Percentiles rank a stretch among this genome's conserved stretches.
phyloP scores from a whole-genome alignment of 2,329 filamentous ascomycete species.

The Neonectria faginata region DNA sequence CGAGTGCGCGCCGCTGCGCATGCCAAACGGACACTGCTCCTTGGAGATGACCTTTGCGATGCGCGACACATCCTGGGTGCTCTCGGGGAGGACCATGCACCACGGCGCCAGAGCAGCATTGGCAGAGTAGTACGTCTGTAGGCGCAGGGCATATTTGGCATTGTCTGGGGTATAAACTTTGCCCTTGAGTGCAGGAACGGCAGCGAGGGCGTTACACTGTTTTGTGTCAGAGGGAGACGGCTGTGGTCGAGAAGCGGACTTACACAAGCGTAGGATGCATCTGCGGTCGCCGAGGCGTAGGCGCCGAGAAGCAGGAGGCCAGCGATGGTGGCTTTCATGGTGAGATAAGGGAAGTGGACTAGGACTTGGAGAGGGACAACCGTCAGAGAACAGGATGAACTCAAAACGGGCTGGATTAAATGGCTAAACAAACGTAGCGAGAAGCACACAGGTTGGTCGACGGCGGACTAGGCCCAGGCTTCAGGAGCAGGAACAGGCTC shows the following conservation, averaged over 20 bases:
- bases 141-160: constrained; percentile 37
- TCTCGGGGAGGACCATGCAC: constrained; percentile 46
- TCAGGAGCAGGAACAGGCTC: neutral
- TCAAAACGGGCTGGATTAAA: neutral
- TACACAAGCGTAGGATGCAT: constrained; percentile 21
- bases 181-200: constrained; percentile 35
- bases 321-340: constrained; percentile 21
- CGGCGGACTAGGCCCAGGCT: neutral
- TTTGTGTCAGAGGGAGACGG: neutral
- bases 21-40: constrained; percentile 46
- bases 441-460: neutral
- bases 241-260: neutral
- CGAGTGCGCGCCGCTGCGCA: constrained; percentile 50
- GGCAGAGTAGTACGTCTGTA: constrained; percentile 47
- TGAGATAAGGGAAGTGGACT: neutral
- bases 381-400: neutral
- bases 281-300: constrained; percentile 4
- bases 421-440: neutral
- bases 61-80: constrained; percentile 41
- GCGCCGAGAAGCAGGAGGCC: constrained; percentile 6
- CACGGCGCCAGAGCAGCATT: constrained; percentile 47
- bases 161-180: constrained; percentile 40
- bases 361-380: neutral
- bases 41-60: constrained; percentile 37
- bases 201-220: constrained; percentile 42